phyloP scores from a whole-genome alignment of 2,329 filamentous ascomycete species.

The Curvularia spicifera region DNA sequence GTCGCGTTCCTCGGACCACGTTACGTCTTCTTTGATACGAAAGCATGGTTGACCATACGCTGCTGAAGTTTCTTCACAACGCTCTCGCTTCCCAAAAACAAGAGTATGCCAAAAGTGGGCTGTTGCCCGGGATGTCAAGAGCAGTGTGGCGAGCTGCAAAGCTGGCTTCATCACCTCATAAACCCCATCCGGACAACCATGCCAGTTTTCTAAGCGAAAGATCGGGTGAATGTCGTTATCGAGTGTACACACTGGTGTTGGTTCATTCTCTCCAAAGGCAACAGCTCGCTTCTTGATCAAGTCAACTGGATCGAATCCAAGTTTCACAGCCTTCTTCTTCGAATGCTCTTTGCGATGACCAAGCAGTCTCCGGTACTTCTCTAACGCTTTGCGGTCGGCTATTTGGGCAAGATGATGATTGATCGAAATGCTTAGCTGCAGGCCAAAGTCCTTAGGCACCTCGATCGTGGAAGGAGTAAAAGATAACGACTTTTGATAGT shows the following conservation, averaged over 20 bases:
- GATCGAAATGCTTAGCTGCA: conserved; percentile 49
- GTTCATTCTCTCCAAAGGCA: conserved; percentile 33
- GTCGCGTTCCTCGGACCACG: conserved; percentile 44
- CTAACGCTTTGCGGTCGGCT: conserved; percentile 46
- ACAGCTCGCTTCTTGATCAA: conserved; percentile 51
- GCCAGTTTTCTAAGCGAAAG: conserved; percentile 49
- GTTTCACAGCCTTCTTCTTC: conserved; percentile 42
- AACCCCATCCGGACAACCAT: conserved; percentile 47
- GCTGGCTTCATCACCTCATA: conserved; percentile 50
- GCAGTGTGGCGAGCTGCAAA: conserved; percentile 41
- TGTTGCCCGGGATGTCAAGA: conserved; percentile 47
- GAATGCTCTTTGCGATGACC: conserved; percentile 43
- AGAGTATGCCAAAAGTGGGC: conserved; percentile 50
- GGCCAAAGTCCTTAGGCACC: conserved; percentile 47
- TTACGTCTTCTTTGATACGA: conserved; percentile 46
- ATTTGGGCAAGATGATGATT: conserved; percentile 50
- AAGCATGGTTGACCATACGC: conserved; percentile 43
- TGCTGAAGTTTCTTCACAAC: conserved; percentile 39
- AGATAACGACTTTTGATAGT: conserved; percentile 41
- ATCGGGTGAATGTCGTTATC: conserved; percentile 47
- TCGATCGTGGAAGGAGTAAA: conserved; percentile 50
- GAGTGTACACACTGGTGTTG: conserved; percentile 37
- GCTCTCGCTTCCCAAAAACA: conserved; percentile 45
- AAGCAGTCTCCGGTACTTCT: conserved; percentile 48
- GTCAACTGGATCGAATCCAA: conserved; percentile 50